Evolutionary conservation across 495 filamentous ascomycete species (phyloP).

Genomic region (Penicillium simplicissimum): DNA sequence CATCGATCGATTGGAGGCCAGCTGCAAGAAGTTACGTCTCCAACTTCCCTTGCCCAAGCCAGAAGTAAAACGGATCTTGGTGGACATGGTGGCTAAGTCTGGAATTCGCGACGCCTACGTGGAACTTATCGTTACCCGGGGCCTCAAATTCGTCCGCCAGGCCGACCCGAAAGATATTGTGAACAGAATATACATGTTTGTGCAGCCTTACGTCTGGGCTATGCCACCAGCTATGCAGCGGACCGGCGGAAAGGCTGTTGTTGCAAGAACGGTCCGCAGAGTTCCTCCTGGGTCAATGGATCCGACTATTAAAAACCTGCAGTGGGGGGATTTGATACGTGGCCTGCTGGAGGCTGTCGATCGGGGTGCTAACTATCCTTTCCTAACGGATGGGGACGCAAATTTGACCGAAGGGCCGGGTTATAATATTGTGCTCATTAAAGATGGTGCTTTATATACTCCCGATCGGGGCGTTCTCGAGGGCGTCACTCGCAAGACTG

Average conservation of each 20-base stretch:
- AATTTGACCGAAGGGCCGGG: conserved; percentile 37
- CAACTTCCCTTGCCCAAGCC: conserved; percentile 32
- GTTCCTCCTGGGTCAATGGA: conserved; percentile 37
- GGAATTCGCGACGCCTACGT: conserved; percentile 44
- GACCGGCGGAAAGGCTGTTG: conserved; percentile 37
- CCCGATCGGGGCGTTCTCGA: conserved; percentile 35
- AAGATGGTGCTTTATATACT: conserved; percentile 34
- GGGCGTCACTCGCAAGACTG: conserved; percentile 36
- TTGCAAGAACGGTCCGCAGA: conserved; percentile 40
- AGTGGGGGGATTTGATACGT: conserved; percentile 43
- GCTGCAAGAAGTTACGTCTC: conserved; percentile 41
- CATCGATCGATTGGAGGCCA: conserved; percentile 32
- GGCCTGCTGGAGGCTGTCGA: conserved; percentile 34
- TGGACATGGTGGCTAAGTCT: conserved; percentile 39
- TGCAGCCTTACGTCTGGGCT: conserved; percentile 41
- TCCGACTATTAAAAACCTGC: conserved; percentile 45
- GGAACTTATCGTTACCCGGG: conserved; percentile 44
- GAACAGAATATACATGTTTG: conserved; percentile 42
- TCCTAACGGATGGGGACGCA: conserved; percentile 41
- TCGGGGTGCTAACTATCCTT: conserved; percentile 34
- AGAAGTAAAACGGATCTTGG: conserved; percentile 34
- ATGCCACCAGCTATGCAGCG: conserved; percentile 41
- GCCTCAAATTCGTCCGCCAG: conserved; percentile 34
- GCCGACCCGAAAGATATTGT: conserved; percentile 26
- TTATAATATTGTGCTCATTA: conserved; percentile 37